Percentiles rank a stretch among this genome's conserved stretches.
These are phyloP conservation scores for Scedosporium minutisporum DNA, from an alignment of 2,329 filamentous ascomycete genomes.

Conservation along the genomic window DNA sequence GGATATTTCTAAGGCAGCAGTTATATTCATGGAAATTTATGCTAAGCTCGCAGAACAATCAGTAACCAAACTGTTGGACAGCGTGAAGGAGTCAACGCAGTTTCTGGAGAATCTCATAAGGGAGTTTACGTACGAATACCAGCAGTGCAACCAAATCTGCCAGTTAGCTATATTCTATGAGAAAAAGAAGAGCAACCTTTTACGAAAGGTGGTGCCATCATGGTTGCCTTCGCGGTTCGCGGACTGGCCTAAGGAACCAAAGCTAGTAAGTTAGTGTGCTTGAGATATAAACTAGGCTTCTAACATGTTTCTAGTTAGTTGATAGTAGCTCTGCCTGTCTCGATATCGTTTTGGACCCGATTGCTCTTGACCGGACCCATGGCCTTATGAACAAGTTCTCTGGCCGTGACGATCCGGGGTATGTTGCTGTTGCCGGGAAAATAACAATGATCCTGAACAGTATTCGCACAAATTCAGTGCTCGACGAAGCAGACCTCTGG, in stretches of 20 bases:
- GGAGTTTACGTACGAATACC: constrained; percentile 13
- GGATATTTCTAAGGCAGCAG: constrained; percentile 13
- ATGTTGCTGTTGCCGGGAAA: constrained; percentile 11
- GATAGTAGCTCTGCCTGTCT: constrained; percentile 14
- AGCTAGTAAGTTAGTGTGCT: constrained; percentile 7
- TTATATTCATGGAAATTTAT: constrained; percentile 10
- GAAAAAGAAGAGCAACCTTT: constrained; percentile 11
- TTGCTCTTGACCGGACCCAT: constrained; percentile 15
- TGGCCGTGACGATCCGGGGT: constrained; percentile 10
- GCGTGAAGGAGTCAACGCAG: constrained; percentile 10
- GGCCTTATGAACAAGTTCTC: constrained; percentile 19
- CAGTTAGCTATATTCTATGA: constrained; percentile 16
- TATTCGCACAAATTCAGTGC: constrained; percentile 10
- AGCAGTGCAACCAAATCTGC: constrained; percentile 3
- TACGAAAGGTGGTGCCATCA: constrained; percentile 8
- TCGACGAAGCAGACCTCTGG: constrained; percentile 11
- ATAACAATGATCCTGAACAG: constrained; percentile 10
- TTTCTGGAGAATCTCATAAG: constrained; percentile 13
- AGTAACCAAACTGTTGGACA: constrained; percentile 12
- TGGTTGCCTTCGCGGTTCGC: constrained; percentile 12
- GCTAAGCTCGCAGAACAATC: constrained; percentile 9
- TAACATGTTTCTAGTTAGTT: constrained; percentile 15
- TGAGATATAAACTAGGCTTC: neutral
- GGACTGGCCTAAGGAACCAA: constrained; percentile 8
- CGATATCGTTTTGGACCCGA: constrained; percentile 14